Conservation (phyloP, 441 rosid genomes). For the Mallotus japonicus region DNA sequence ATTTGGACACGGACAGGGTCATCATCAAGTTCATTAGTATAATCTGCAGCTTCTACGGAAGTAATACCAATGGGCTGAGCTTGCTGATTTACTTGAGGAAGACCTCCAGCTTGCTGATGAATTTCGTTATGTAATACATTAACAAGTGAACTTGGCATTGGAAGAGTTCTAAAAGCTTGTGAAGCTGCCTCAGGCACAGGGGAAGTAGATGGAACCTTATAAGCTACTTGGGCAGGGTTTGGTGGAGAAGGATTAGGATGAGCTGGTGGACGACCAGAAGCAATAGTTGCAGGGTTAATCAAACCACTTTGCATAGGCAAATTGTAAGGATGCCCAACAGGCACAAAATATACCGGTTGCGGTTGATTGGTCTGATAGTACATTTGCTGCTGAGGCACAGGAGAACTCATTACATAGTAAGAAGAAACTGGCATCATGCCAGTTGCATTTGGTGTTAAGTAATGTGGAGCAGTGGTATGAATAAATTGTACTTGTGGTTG, state of each 20-base stretch:
- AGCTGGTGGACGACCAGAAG: constrained; percentile 25
- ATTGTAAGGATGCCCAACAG: constrained; percentile 43
- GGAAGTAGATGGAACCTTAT: constrained; percentile 30
- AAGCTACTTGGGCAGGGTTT: constrained; percentile 30
- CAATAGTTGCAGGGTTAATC: constrained; percentile 20
- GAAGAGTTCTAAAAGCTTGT: constrained; percentile 30
- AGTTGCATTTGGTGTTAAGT: constrained; percentile 34
- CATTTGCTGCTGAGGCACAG: constrained; percentile 34
- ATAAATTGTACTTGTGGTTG: constrained; percentile 43
- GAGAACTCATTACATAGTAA: constrained; percentile 39
- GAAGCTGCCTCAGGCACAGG: constrained; percentile 41
- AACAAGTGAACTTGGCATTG: constrained; percentile 22
- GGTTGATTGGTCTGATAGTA: constrained; percentile 49
- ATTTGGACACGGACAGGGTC: constrained; percentile 56
- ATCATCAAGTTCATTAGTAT: constrained; percentile 41
- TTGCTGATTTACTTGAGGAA: constrained; percentile 34
- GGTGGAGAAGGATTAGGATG: constrained; percentile 25
- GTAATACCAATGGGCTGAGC: constrained; percentile 34
- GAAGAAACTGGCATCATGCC: constrained; percentile 35
- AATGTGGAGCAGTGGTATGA: constrained; percentile 35
- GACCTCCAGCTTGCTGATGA: constrained; percentile 28
- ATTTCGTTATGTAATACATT: constrained; percentile 23
- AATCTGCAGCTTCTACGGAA: constrained; percentile 31
- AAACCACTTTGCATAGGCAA: constrained; percentile 32
- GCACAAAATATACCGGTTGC: constrained; percentile 43